phyloP scores from a whole-genome alignment of 495 filamentous ascomycete species.

The Xylaria telfairii region DNA sequence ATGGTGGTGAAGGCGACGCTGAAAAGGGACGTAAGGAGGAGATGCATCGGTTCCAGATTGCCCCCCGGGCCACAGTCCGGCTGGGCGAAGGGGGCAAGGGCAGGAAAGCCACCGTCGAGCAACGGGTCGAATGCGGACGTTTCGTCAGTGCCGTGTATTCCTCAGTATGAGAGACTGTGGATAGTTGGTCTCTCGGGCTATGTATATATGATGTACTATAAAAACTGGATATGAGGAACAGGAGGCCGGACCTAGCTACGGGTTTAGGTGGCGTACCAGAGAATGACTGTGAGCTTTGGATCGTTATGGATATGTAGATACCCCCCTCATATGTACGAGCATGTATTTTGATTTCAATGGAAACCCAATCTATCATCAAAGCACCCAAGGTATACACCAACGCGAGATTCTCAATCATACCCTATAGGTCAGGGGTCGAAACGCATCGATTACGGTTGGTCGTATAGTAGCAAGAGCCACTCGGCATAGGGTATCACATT shows the following conservation, averaged over 20 bases:
- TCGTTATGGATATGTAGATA: constrained; percentile 21
- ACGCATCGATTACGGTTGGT: no score
- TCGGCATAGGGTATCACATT: no score
- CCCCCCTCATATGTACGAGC: constrained; percentile 14
- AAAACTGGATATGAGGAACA: neutral
- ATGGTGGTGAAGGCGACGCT: constrained; percentile 55
- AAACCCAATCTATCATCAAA: neutral
- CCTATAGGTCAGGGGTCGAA: no score
- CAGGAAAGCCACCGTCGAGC: constrained; percentile 75
- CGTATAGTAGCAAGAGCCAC: no score
- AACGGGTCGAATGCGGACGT: constrained; percentile 86
- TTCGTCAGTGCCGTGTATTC: constrained; percentile 83
- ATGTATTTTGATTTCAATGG: neutral
- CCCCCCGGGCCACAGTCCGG: constrained; percentile 73
- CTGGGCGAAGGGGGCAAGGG: constrained; percentile 68
- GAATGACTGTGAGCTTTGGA: neutral
- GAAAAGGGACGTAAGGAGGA: constrained; percentile 62
- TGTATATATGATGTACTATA: constrained; percentile 25
- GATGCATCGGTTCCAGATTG: constrained; percentile 80
- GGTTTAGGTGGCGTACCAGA: neutral
- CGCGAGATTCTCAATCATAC: neutral
- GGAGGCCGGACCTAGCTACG: neutral
- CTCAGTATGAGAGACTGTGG: constrained; percentile 37
- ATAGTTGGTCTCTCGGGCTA: neutral
- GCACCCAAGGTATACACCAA: neutral